A percentile compares a stretch with the other conserved stretches of the same genome.
Conservation (phyloP, 1,139 yeast species). For the Wickerhamomyces sp. region DNA sequence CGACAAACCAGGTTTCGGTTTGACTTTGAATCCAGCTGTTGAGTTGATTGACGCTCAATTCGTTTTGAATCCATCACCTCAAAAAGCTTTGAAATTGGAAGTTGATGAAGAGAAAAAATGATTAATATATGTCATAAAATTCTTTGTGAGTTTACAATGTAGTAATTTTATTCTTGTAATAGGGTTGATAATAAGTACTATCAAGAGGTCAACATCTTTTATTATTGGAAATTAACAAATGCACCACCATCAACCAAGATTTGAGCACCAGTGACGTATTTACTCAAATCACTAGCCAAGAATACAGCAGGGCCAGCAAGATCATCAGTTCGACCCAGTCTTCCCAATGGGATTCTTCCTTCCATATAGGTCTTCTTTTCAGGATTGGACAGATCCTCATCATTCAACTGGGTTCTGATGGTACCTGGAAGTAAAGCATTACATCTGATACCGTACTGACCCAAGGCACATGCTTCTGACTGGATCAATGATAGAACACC, state of each 20-base stretch:
- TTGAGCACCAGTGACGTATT: constrained; percentile 40
- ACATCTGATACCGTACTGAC: constrained; percentile 35
- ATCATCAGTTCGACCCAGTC: constrained; percentile 40
- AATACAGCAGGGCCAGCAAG: constrained; percentile 45
- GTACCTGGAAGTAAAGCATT: constrained; percentile 43
- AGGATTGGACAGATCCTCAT: constrained; percentile 32
- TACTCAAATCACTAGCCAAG: constrained; percentile 39
- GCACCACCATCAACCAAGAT: constrained; percentile 44
- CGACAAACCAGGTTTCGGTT: constrained; percentile 45
- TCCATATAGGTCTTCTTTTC: constrained; percentile 32
- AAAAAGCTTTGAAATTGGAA: constrained; percentile 26
- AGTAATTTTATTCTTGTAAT: no score
- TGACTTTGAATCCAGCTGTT: constrained; percentile 38
- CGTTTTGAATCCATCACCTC: constrained; percentile 36
- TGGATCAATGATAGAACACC: constrained; percentile 42
- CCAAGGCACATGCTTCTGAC: constrained; percentile 39
- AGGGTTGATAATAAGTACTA: no score
- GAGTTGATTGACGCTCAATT: constrained; percentile 36
- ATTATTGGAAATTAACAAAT: constrained; percentile 37
- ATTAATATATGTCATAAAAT: no score
- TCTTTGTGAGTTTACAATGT: no score
- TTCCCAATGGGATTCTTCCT: constrained; percentile 39
- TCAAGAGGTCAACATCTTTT: no score
- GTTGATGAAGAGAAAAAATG: neutral
- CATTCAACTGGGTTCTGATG: constrained; percentile 35